Percentiles rank a stretch among this genome's conserved stretches.
phyloP scores from a whole-genome alignment of 1,139 yeast genomes.

The Blastobotrys malaysiensis region DNA sequence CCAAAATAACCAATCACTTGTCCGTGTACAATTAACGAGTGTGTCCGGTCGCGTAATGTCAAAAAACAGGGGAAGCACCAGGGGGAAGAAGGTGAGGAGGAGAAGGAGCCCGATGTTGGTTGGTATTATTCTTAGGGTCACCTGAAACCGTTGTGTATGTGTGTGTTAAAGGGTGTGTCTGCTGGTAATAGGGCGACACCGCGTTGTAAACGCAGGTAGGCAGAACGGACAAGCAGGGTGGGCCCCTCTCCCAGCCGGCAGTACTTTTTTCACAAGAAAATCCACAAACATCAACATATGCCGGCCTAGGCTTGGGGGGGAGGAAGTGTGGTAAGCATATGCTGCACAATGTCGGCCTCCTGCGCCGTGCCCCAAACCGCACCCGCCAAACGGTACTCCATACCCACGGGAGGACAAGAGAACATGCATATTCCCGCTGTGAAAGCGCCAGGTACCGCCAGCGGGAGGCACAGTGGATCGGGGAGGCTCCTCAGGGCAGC shows the following conservation, averaged over 20 bases:
- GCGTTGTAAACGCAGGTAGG: neutral
- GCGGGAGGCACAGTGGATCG: too few species aligned
- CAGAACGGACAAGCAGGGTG: neutral
- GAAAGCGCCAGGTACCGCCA: too few species aligned
- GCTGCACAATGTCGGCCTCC: neutral
- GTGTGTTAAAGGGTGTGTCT: neutral
- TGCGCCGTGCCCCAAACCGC: neutral
- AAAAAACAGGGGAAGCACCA: neutral
- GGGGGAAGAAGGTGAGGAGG: neutral
- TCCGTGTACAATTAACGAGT: too few species aligned
- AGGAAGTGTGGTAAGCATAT: neutral
- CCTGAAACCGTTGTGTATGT: neutral
- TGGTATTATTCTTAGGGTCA: neutral
- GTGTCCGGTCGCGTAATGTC: neutral
- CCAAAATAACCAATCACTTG: neutral
- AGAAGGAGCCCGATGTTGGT: neutral
- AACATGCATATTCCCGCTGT: neutral
- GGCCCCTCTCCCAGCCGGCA: neutral
- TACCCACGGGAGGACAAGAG: neutral
- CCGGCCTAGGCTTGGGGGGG: neutral
- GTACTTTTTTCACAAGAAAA: neutral
- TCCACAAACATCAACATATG: neutral
- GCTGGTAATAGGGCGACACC: neutral
- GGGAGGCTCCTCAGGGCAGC: too few species aligned
- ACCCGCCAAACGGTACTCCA: neutral